Conservation (phyloP, 225 moss, liverwort and hornwort genomes). For the Physcomitrellopsis africana region DNA sequence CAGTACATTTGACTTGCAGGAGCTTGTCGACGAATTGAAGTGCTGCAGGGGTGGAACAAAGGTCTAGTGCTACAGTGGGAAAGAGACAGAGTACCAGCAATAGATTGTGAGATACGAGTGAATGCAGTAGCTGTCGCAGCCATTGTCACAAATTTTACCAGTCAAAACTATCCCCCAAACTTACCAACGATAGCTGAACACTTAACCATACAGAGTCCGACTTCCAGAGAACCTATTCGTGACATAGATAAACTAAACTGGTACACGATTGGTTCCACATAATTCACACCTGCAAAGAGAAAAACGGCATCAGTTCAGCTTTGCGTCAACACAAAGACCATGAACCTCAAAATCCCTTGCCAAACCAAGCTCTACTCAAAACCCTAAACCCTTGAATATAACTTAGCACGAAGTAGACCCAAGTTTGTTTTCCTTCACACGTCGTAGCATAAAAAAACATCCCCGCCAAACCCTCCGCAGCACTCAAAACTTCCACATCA, state of each 20-base stretch:
- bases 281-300: constrained; percentile 1
- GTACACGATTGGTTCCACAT: neutral
- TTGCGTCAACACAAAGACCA: neutral
- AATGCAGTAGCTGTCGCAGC: constrained; percentile 25
- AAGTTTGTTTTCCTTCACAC: neutral
- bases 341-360: neutral
- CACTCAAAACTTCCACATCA: neutral
- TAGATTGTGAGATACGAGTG: constrained; percentile 47
- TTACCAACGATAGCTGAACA: neutral
- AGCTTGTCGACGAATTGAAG: constrained; percentile 42
- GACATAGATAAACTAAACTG: neutral
- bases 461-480: neutral
- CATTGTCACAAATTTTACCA: constrained; percentile 14
- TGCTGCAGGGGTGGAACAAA: constrained; percentile 20
- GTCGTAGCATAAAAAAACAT: neutral
- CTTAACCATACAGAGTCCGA: neutral
- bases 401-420: neutral
- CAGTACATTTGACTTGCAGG: constrained; percentile 10
- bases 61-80: constrained; percentile 30
- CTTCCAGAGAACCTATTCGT: neutral
- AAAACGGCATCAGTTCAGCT: constrained; percentile 2
- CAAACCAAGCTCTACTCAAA: neutral
- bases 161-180: neutral
- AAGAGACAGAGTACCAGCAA: constrained; percentile 37
- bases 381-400: neutral